phyloP scores from a whole-genome alignment of 2,329 filamentous ascomycete genomes.

The Arthrobotrys iridis region DNA sequence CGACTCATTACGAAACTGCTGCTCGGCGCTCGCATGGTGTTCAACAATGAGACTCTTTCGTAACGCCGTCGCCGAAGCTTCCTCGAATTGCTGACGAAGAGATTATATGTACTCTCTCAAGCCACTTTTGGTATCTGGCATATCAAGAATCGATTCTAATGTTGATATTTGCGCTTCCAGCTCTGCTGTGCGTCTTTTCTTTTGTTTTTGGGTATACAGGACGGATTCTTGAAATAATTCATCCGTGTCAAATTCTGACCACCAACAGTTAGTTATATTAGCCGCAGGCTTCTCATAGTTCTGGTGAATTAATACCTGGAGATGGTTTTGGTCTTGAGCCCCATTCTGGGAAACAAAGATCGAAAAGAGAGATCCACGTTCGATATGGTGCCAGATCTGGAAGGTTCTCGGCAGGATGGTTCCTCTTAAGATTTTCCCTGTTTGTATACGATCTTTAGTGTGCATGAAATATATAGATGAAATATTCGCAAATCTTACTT shows the following conservation, averaged over 20 bases:
- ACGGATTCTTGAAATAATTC: background rate
- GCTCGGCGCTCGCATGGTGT: background rate
- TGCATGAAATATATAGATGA: background rate
- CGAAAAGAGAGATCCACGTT: background rate
- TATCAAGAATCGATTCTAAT: background rate
- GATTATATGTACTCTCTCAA: background rate
- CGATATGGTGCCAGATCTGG: background rate
- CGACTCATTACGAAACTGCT: background rate
- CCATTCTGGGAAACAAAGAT: background rate
- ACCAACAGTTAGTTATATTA: background rate
- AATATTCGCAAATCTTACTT: background rate
- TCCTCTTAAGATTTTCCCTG: slow-evolving; percentile 11
- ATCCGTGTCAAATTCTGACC: background rate
- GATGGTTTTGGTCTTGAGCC: slow-evolving; percentile 2
- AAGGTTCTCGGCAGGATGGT: background rate
- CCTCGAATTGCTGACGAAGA: background rate
- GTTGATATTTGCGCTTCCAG: background rate
- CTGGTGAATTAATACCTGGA: background rate
- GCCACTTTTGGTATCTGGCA: background rate
- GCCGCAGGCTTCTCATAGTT: background rate
- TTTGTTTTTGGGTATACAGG: background rate
- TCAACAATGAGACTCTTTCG: background rate
- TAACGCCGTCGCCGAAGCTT: background rate
- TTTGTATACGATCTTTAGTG: background rate
- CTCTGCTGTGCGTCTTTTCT: background rate